Evolutionary conservation across 2,329 filamentous ascomycete species (phyloP), one percentile per base, ranked within the genome.

Genomic region (Trichoderma brevicompactum): DNA sequence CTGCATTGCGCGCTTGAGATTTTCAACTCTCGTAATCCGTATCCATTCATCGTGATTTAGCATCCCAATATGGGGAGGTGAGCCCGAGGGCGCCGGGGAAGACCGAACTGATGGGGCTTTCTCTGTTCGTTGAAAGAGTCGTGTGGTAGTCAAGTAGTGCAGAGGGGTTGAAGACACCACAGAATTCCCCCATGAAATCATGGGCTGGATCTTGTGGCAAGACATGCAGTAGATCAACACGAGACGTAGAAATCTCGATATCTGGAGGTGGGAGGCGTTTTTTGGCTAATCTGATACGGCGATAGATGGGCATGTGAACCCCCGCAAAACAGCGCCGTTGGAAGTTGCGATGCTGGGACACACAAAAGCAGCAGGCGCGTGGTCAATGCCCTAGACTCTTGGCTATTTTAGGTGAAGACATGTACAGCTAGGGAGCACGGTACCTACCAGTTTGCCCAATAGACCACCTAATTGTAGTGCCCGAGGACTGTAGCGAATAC

Each of bases 21-120:
- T 40, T 60, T 48, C 9, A 34, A 43, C 19, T 49, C 41, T 32
- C 15, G 56, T 60, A 50, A 41, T 52, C 13, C 15, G 52, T 54
- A 19, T 40, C 56, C 44, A 44, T 58, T 17, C 59, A 53, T 43
- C 28, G 34, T 60, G 36, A 46, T 28, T 17, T 5, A 40, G 36
- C 41, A 50, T 36, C 17, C n/a, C 19, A 23, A 50, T 10, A n/a
- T 59, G 36, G 19, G 43, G 44, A 44, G 32, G 58, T 46, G 32
- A 36, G 2, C 46, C 36, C 46, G 40, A 46, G 41, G 32, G 6
- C 41, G 41, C 54, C 54, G 60, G 60, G 36, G 58, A 61, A 61
- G 58, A 34, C 58, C 58, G 58, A 61, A 32, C 36, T 3, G n/a
- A 50, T 54, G 49, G 60, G 46, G 23, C 2, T n/a, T 28, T 38